Base-by-base conservation (phyloP, 2,329 filamentous ascomycete species). In the Aspergillus candidus region DNA sequence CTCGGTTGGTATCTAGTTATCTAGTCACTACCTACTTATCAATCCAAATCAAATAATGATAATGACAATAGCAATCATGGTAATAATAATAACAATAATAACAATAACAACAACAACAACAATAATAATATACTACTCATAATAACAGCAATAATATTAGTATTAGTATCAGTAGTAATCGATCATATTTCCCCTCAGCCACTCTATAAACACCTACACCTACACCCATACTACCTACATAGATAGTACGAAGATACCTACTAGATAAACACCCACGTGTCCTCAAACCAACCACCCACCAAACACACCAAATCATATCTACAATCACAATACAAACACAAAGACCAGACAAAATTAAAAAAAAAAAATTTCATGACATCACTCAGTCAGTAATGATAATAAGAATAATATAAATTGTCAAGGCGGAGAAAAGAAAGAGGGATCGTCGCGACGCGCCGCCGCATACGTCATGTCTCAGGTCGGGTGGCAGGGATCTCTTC, bases 381-480 rank as follows among this genome's bases (percentile, higher is more conserved):
- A 18, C 18, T 6, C 18, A 15, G 15, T 15, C 18, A 5, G 2
- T 5, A 18, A 18, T 18, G 6, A 18, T 6, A 18, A 18, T 6
- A 10, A 27, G 2, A 27, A 18, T 11, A n/a, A 4, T 22, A 31
- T n/a, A 11, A 38, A 18, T 8, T 22, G n/a, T 11, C 6, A 30
- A 14, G 41, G 30, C 18, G 18, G 31, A 27, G 38, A 7, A 27
- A 39, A 38, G 38, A 35, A 13, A 17, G 30, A 37, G 35, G 32
- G 22, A 34, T 34, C n/a, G 12, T 15, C 41, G 40, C 37, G 43
- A 47, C 10, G 36, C 15, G n/a, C 22, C 36, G 51, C 51, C 49
- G 51, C 49, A 52, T 47, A 54, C 51, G 51, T 54, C 51, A 54
- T 52, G 40, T 43, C 44, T 49, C 40, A 32, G 32, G 35, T 37